phyloP scores from a whole-genome alignment of 495 filamentous ascomycete species.

The Penicillium lagena region DNA sequence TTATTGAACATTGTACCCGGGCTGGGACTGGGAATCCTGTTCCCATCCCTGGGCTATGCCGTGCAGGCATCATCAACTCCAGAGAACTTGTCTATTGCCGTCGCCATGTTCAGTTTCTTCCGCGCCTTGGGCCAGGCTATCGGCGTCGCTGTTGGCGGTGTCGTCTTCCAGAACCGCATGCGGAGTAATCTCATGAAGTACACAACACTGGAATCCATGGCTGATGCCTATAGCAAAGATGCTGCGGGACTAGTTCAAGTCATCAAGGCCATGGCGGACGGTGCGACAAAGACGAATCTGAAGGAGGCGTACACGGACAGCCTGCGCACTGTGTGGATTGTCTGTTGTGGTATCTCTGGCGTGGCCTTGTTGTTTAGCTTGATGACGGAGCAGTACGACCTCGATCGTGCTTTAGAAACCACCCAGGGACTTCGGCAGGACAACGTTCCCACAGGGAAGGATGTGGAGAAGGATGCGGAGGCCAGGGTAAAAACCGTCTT shows the following conservation, averaged over 20 bases:
- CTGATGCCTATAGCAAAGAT: conserved; percentile 46
- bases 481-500: neutral
- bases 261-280: conserved; percentile 48
- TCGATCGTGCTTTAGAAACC: conserved; percentile 42
- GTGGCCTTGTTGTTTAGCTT: conserved; percentile 44
- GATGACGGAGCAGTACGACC: conserved; percentile 45
- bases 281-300: conserved; percentile 32
- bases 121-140: conserved; percentile 48
- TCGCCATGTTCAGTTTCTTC: conserved; percentile 51
- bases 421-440: conserved; percentile 14
- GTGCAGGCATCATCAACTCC: conserved; percentile 42
- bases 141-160: conserved; percentile 51
- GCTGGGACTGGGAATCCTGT: conserved; percentile 43
- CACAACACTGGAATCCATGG: conserved; percentile 33
- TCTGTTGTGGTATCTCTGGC: conserved; percentile 45
- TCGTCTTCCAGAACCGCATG: conserved; percentile 58
- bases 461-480: conserved; percentile 18
- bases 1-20: conserved; percentile 42
- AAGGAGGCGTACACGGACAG: conserved; percentile 50
- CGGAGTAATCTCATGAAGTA: conserved; percentile 35
- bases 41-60: conserved; percentile 39
- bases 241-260: conserved; percentile 53
- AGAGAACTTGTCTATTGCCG: conserved; percentile 38
- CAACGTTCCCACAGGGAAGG: conserved; percentile 5
- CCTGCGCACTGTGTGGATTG: conserved; percentile 51